phyloP scores from a whole-genome alignment of 371 early-diverging fungal species.

The Rhizopus arrhizus region DNA sequence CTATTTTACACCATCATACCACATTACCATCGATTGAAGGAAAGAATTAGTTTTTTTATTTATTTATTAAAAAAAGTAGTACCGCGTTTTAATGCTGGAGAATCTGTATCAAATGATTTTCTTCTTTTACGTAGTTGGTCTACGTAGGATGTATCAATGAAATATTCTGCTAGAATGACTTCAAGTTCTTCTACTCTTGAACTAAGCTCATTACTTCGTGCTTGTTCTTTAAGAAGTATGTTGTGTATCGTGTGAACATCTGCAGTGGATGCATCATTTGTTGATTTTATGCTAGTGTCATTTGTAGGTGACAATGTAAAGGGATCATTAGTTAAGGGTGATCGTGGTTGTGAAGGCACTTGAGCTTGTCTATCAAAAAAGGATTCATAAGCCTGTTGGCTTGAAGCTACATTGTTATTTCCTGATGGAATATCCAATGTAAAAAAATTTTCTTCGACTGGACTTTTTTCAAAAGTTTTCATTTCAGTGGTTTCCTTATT shows the following conservation, averaged over 20 bases:
- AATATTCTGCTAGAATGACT: constrained; percentile 40
- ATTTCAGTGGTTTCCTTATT: neutral
- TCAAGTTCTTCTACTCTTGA: constrained; percentile 41
- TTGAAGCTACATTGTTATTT: neutral
- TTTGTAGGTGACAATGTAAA: neutral
- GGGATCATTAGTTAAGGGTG: neutral
- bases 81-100: neutral
- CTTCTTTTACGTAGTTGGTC: constrained; percentile 31
- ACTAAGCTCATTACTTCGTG: constrained; percentile 24
- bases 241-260: neutral
- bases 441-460: neutral
- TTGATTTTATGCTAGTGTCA: neutral
- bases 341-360: neutral
- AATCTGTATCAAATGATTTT: neutral
- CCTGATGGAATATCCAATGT: neutral
- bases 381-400: neutral
- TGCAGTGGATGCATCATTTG: neutral
- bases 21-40: neutral
- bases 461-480: neutral
- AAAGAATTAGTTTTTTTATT: no score
- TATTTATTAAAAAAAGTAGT: no score
- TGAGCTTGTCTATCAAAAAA: neutral
- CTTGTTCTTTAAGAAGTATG: constrained; percentile 9
- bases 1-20: constrained; percentile 17
- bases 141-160: constrained; percentile 42